phyloP scores from a whole-genome alignment of 768 basidiomycete genomes.

The Tephrocybe sp. region DNA sequence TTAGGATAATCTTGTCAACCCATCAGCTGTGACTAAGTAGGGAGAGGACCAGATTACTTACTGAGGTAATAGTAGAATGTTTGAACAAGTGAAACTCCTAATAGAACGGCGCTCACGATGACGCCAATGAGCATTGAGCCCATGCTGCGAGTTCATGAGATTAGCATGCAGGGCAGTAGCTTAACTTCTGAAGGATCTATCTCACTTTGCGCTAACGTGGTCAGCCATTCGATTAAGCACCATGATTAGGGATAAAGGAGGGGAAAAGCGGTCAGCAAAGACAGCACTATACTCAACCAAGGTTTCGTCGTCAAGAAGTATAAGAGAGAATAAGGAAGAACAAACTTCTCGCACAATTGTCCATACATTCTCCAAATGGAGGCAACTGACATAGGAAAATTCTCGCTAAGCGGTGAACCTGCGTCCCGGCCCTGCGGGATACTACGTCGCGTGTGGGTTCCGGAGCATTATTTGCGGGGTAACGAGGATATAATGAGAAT shows the following conservation, averaged over 20 bases:
- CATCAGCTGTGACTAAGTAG: not conserved
- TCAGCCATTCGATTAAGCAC: conserved; percentile 3
- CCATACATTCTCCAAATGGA: not conserved
- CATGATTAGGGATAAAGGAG: conserved; percentile 6
- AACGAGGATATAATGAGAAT: too few relatives aligned
- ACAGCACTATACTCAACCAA: not conserved
- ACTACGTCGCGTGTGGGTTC: too few relatives aligned
- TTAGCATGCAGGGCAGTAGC: not conserved
- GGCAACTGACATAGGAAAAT: too few relatives aligned
- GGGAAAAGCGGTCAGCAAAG: not conserved
- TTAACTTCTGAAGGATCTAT: not conserved
- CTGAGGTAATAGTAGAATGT: conserved; percentile 21
- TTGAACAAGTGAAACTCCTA: conserved; percentile 21
- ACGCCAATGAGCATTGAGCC: conserved; percentile 20
- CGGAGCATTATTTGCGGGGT: too few relatives aligned
- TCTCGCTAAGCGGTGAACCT: too few relatives aligned
- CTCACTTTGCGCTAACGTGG: conserved; percentile 15
- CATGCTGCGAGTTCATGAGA: conserved; percentile 11
- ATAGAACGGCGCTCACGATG: conserved; percentile 19
- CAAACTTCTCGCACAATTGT: not conserved
- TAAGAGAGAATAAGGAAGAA: not conserved
- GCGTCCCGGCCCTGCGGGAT: too few relatives aligned
- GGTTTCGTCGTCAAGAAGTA: not conserved
- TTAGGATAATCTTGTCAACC: conserved; percentile 16
- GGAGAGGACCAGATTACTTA: not conserved